Evolutionary conservation across 2,329 filamentous ascomycete species (phyloP).

Genomic region (Venturia effusa): DNA sequence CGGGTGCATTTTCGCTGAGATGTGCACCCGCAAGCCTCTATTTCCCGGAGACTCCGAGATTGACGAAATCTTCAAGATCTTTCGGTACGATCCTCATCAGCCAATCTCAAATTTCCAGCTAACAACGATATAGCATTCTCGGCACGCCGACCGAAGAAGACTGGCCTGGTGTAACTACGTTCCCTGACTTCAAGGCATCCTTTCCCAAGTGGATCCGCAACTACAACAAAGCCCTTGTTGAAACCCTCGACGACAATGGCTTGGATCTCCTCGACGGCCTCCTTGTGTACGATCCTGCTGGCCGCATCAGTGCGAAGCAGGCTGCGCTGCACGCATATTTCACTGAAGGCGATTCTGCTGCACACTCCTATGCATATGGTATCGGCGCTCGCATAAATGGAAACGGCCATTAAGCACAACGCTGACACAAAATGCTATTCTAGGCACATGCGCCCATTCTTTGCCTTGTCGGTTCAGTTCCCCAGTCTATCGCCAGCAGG

Average conservation of each 20-base stretch:
- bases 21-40: conserved; percentile 86
- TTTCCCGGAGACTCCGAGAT: conserved; percentile 91
- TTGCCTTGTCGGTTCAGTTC: background rate
- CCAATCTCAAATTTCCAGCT: conserved; percentile 21
- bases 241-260: conserved; percentile 56
- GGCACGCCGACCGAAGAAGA: conserved; percentile 72
- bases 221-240: conserved; percentile 53
- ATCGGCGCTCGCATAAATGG: conserved; percentile 1
- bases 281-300: conserved; percentile 78
- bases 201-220: conserved; percentile 87
- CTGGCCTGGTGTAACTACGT: conserved; percentile 90
- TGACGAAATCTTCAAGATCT: conserved; percentile 91
- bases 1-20: conserved; percentile 90
- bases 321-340: conserved; percentile 81
- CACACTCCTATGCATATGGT: background rate
- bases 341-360: conserved; percentile 11
- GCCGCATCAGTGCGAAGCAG: conserved; percentile 81
- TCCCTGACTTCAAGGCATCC: conserved; percentile 84
- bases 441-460: background rate
- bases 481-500: background rate
- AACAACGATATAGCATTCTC: conserved; percentile 37
- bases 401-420: background rate
- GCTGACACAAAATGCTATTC: background rate
- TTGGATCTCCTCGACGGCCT: conserved; percentile 59
- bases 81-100: conserved; percentile 49